Percentiles rank a stretch among this genome's conserved stretches.
Evolutionary conservation across 257 asterid species (phyloP).

Genomic region (Solanum pennellii): DNA sequence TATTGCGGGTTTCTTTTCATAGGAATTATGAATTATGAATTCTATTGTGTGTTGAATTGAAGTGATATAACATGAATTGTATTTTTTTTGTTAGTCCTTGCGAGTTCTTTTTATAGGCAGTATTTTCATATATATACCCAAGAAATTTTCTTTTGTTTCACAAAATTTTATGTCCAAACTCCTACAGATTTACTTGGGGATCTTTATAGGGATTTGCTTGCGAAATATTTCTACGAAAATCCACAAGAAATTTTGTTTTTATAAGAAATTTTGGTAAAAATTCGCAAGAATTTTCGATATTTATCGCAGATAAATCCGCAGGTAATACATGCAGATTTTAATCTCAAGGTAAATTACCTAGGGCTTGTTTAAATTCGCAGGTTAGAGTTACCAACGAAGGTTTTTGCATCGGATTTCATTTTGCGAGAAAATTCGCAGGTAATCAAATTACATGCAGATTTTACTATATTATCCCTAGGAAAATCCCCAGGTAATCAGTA

Average conservation of each 20-base stretch:
- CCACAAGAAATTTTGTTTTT: background rate
- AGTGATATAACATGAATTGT: no score
- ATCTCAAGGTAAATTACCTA: background rate
- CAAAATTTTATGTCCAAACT: background rate
- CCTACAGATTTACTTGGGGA: background rate
- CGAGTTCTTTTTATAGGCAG: background rate
- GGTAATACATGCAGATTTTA: background rate
- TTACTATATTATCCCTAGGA: background rate
- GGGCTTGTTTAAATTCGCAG: background rate
- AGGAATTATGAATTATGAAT: background rate
- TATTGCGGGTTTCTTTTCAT: background rate
- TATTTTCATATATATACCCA: background rate
- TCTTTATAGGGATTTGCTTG: background rate
- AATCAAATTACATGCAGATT: background rate
- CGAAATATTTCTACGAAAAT: background rate
- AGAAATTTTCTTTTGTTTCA: background rate
- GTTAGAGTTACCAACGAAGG: background rate
- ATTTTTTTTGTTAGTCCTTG: background rate
- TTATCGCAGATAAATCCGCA: background rate
- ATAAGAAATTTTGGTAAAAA: background rate
- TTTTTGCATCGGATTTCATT: background rate
- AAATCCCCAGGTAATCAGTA: background rate
- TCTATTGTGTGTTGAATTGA: background rate
- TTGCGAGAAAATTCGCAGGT: background rate
- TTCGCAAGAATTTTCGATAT: background rate